These are phyloP conservation scores for Phytophthora pseudosyringae DNA, from an alignment of 352 stramenopile species.

Conservation along the genomic window DNA sequence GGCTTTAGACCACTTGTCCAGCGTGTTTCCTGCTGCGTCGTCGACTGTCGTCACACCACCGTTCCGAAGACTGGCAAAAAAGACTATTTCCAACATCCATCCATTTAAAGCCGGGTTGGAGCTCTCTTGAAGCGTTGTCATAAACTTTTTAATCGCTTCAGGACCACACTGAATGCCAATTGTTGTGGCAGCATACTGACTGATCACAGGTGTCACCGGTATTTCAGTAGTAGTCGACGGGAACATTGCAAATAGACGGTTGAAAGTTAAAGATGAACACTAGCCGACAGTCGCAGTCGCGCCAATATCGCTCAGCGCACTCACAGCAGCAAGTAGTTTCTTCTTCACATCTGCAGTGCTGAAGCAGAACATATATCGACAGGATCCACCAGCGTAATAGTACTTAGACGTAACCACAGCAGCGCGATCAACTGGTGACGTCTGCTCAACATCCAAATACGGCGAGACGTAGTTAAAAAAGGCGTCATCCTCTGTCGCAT, in stretches of 20 bases:
- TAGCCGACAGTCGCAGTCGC: background rate
- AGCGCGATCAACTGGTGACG: no score
- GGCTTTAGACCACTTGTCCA: constrained; percentile 6
- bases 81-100: constrained; percentile 26
- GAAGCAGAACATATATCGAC: no score
- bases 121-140: background rate
- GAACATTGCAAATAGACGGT: background rate
- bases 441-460: no score
- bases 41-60: constrained; percentile 2
- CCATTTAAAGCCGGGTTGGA: constrained; percentile 11
- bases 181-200: constrained; percentile 4
- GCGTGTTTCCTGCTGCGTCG: constrained; percentile 5
- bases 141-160: constrained; percentile 13
- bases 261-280: background rate
- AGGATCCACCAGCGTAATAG: background rate
- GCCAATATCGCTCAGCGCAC: background rate
- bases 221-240: no score
- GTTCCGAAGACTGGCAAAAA: constrained; percentile 24
- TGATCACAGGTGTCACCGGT: background rate
- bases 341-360: background rate
- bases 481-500: no score
- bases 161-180: constrained; percentile 16
- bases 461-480: no score
- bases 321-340: background rate
- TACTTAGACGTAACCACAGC: background rate